Conservation (phyloP, 768 basidiomycete species). For the Rhizopogon roseolus region DNA sequence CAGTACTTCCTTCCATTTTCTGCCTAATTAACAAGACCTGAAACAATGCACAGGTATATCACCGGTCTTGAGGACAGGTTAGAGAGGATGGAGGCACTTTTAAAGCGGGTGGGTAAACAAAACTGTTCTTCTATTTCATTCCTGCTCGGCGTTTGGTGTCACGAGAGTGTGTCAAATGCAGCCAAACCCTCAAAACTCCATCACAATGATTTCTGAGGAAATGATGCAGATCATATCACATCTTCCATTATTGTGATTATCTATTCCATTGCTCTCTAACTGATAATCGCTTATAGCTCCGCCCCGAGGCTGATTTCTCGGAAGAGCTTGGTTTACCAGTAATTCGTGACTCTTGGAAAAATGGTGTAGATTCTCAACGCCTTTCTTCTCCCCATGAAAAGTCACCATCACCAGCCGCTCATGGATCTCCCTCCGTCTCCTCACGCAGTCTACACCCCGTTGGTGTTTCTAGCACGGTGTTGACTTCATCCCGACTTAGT, state of each 20-base stretch:
- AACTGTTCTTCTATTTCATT: not conserved
- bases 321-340: conserved; percentile 59
- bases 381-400: conserved; percentile 15
- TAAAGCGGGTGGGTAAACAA: conserved; percentile 40
- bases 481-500: conserved; percentile 4
- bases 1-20: conserved; percentile 20
- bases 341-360: conserved; percentile 61
- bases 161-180: not conserved
- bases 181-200: not conserved
- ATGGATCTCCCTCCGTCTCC: conserved; percentile 7
- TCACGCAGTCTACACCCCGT: conserved; percentile 4
- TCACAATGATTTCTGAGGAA: not conserved
- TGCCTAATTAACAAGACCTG: not conserved
- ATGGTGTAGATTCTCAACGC: conserved; percentile 14
- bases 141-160: not conserved
- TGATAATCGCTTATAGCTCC: conserved; percentile 37
- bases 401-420: conserved; percentile 16
- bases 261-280: not conserved
- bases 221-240: not conserved
- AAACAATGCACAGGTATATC: conserved; percentile 39
- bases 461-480: conserved; percentile 5
- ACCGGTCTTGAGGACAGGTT: conserved; percentile 54
- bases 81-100: conserved; percentile 49
- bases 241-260: not conserved
- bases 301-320: conserved; percentile 58